Base-by-base conservation (phyloP, 495 filamentous ascomycete genomes). In the Corynascus novoguineensis region DNA sequence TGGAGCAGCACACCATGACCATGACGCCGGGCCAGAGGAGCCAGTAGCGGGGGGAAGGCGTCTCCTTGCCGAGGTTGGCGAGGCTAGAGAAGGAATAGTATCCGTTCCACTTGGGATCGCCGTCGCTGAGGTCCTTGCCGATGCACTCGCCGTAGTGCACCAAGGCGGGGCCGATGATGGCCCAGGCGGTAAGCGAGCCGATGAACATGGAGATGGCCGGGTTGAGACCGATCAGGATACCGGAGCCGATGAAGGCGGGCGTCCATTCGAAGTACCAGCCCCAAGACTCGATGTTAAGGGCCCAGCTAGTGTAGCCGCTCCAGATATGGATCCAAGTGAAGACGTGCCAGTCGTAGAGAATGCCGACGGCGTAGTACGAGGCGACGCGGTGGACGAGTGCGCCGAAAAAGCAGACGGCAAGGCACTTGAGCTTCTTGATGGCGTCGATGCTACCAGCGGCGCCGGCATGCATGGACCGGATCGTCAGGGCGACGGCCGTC, bases 321-420 rank as follows among this genome's bases (percentile, higher is more conserved):
- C 81, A 85, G 55, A 83, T 81, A 60, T 75, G 81, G 60, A 85
- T 78, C 83, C 82, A 85, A 15, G 77, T 81, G 60, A 83, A 83
- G 48, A 81, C 60, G 60, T 86, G 83, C 83, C 83, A 86, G 61
- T 86, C 83, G 72, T 82, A 87, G 25, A 87, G 69, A 42, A 86
- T 77, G 35, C 84, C 84, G 15, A 81, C 63, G 32, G 80, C 81
- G 59, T 86, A 87, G 44, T 83, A 77, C 3, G 81, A 83, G 2
- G 70, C 78, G 44, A 86, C 75, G 45, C 84, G 77, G 53, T 82
- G 80, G 53, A 69, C 50, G 27, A 85, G 66, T 8, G 80, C 75
- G 41, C 60, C 50, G 14, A 53, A 10, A 56, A 87, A 87, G n/a
- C 80, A 70, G 35, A 75, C 60, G 6, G 59, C 62, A 17, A 87